Conservation (phyloP, 2,329 filamentous ascomycete genomes). For the Fusarium temperatum region DNA sequence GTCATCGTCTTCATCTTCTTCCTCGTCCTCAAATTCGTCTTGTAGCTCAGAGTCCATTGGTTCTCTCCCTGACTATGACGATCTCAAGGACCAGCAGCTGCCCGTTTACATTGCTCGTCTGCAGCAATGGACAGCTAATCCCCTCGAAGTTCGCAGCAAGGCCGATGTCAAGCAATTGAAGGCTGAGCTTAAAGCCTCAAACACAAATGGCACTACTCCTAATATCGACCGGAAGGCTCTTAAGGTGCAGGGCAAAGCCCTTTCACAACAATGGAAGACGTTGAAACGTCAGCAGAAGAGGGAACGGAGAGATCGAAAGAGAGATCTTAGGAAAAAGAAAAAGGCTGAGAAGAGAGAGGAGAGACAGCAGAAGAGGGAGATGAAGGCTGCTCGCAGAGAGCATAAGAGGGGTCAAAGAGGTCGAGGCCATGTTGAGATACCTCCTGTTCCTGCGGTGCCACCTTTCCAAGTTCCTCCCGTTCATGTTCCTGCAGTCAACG, state of each 20-base stretch:
- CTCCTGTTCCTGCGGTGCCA: slow-evolving; percentile 3
- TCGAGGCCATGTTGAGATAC: slow-evolving; percentile 11
- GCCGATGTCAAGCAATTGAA: slow-evolving; percentile 54
- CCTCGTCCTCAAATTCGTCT: slow-evolving; percentile 44
- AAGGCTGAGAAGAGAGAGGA: slow-evolving; percentile 47
- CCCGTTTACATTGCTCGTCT: slow-evolving; percentile 57
- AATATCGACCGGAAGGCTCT: slow-evolving; percentile 47
- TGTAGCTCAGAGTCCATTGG: slow-evolving; percentile 54
- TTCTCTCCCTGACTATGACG: slow-evolving; percentile 64
- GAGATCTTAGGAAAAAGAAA: slow-evolving; percentile 40
- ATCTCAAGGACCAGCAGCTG: slow-evolving; percentile 59
- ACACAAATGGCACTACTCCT: slow-evolving; percentile 16
- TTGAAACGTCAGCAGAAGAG: slow-evolving; percentile 46
- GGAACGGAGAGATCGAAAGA: slow-evolving; percentile 45
- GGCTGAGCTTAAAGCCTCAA: slow-evolving; percentile 55
- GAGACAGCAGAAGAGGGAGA: slow-evolving; percentile 44
- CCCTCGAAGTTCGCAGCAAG: slow-evolving; percentile 59
- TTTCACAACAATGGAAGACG: slow-evolving; percentile 54
- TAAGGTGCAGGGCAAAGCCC: slow-evolving; percentile 54
- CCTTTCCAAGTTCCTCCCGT: slow-evolving; percentile 5
- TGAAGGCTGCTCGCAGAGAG: slow-evolving; percentile 44
- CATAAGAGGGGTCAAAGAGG: slow-evolving; percentile 35
- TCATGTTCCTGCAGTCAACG: background rate
- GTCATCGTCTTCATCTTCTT: slow-evolving; percentile 50
- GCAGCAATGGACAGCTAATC: slow-evolving; percentile 58